These are phyloP conservation scores for Grosmannia serpens DNA, from an alignment of 2,329 filamentous ascomycete species.

Conservation along the genomic window DNA sequence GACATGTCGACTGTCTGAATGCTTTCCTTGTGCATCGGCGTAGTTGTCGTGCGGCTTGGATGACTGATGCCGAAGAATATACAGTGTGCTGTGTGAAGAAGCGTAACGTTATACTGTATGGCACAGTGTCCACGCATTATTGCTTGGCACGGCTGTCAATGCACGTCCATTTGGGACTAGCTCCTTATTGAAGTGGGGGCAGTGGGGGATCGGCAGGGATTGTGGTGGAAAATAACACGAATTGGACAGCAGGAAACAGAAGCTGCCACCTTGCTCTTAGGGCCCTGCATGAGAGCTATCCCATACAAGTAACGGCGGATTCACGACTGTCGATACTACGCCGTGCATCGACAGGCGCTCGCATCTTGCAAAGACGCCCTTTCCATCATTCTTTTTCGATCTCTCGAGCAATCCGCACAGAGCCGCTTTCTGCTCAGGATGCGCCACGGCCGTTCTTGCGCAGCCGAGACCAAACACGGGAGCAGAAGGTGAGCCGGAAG, in stretches of 20 bases:
- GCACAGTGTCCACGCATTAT: too few species aligned
- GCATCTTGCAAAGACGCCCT: background rate
- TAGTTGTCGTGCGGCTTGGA: too few species aligned
- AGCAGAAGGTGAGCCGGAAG: background rate
- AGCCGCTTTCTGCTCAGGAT: background rate
- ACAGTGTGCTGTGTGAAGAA: too few species aligned
- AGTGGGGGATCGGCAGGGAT: conserved; percentile 1
- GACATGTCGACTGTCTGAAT: too few species aligned
- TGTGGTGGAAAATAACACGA: background rate
- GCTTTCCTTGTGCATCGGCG: too few species aligned
- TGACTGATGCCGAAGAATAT: too few species aligned
- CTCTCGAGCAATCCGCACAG: background rate
- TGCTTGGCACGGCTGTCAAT: background rate
- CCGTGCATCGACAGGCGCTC: background rate
- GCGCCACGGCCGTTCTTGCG: background rate
- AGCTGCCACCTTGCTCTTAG: conserved; percentile 1
- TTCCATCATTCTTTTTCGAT: background rate
- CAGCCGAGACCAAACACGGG: background rate
- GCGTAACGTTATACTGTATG: too few species aligned
- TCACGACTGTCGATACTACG: background rate
- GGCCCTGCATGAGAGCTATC: background rate
- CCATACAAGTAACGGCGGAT: background rate
- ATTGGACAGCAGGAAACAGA: background rate
- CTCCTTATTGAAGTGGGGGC: background rate
- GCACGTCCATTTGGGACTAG: background rate